Conservation (phyloP, 2,329 filamentous ascomycete species). For the Dothistroma pini region DNA sequence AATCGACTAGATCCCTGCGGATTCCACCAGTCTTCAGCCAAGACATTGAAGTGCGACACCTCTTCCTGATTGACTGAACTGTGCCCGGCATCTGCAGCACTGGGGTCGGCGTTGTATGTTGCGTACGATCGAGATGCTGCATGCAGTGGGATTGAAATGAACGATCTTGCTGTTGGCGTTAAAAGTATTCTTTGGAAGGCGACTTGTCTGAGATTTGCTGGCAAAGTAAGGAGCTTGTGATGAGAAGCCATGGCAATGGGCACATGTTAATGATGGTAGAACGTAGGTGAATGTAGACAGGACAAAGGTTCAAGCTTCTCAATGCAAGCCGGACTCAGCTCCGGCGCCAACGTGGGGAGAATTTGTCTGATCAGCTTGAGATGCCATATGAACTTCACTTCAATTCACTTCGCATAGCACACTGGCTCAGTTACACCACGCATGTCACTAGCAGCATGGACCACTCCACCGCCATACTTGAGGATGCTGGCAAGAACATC, state of each 20-base stretch:
- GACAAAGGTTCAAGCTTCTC: background rate
- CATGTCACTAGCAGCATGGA: constrained; percentile 27
- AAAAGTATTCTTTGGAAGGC: constrained; percentile 9
- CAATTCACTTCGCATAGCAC: background rate
- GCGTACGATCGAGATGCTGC: constrained; percentile 8
- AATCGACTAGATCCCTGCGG: constrained; percentile 86
- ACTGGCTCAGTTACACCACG: constrained; percentile 13
- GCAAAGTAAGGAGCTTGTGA: background rate
- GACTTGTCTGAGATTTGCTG: constrained; percentile 8
- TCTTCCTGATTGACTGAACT: constrained; percentile 82
- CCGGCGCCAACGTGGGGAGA: too few species aligned
- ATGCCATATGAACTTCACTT: constrained; percentile 1
- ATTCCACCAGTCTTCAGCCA: constrained; percentile 97
- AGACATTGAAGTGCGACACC: constrained; percentile 88
- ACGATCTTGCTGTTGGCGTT: background rate
- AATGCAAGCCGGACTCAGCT: background rate
- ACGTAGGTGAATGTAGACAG: too few species aligned
- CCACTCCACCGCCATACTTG: constrained; percentile 32
- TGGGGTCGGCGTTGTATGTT: constrained; percentile 24
- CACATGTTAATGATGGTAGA: background rate
- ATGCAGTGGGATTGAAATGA: background rate
- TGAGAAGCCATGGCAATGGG: background rate
- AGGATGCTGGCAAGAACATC: constrained; percentile 27
- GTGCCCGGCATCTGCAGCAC: constrained; percentile 3
- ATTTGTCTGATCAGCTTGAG: background rate